Evolutionary conservation across 2,329 filamentous ascomycete genomes (phyloP), one percentile per base, ranked within the genome.

Genomic region (Aspergillus tanneri): DNA sequence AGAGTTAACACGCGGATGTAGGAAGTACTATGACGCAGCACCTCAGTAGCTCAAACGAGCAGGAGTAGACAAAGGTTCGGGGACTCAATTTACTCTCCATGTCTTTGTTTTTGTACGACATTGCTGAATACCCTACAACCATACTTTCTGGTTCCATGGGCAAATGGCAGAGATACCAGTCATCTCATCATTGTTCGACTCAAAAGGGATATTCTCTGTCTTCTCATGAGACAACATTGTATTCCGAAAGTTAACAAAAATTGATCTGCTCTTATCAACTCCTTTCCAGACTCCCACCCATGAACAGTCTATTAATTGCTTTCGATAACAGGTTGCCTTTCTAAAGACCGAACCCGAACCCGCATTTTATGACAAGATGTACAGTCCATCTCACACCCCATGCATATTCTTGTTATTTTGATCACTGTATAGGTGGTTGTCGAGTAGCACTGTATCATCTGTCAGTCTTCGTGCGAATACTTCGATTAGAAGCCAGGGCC

Each of bases 271-370:
- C 16, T 9, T 18, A 18, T 18, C 30, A 34, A 34, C 30, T 34
- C 14, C 32, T 56, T 43, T 21, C 18, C 21, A 43, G 16, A 40
- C 18, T 2, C 16, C 7, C 28, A 18, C n/a, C 22, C 14, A 34
- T 8, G 25, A 53, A 58, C 35, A 53, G 50, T 54, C 41, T 43
- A 35, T 43, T 12, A 16, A 18, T 43, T n/a, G 21, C 19, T 11
- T 35, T 7, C 12, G 14, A 24, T n/a, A 16, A 19, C 4, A 6
- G 11, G 53, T 56, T 38, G 14, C 22, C 9, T 37, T 22, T 43
- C 39, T 35, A 35, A 22, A 34, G 24, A 40, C 27, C 14, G 11
- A 11, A 30, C 30, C 4, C 18, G 9, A 11, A 12, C n/a, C n/a
- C 21, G n/a, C 12, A n/a, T 23, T 32, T 27, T 9, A 12, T 5